Conservation (phyloP, 345 rosid species). For the Gossypium sturtianum region DNA sequence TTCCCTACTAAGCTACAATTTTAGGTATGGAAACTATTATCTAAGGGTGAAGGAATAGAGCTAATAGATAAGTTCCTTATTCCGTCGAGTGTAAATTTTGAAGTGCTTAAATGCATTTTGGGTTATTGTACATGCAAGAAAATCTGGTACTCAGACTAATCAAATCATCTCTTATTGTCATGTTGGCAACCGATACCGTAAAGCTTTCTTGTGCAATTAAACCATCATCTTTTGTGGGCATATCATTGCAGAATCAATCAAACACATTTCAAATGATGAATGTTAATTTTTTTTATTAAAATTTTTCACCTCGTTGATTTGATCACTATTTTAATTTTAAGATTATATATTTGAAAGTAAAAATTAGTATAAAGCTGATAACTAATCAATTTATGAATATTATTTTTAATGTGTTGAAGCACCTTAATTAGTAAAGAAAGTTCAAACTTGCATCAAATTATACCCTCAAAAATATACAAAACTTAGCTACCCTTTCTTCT, state of each 20-base stretch:
- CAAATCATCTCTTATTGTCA: conserved; percentile 34
- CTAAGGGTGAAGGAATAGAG: conserved; percentile 16
- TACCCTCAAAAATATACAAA: no score
- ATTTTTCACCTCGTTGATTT: neutral
- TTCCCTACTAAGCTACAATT: neutral
- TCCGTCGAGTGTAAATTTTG: conserved; percentile 24
- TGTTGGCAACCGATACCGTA: conserved; percentile 30
- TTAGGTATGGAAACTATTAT: conserved; percentile 62
- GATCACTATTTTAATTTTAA: neutral
- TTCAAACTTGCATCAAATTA: no score
- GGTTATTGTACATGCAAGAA: conserved; percentile 12
- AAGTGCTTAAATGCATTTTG: conserved; percentile 38
- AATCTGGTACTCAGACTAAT: conserved; percentile 40
- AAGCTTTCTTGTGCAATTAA: conserved; percentile 21
- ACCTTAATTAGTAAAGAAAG: no score
- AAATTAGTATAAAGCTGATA: no score
- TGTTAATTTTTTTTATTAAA: neutral
- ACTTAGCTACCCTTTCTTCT: no score
- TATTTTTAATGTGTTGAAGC: no score
- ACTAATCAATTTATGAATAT: no score
- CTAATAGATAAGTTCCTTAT: conserved; percentile 38
- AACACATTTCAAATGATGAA: neutral
- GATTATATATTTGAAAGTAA: no score
- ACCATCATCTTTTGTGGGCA: conserved; percentile 21
- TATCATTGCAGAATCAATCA: neutral